phyloP scores from a whole-genome alignment of 2,329 filamentous ascomycete species.

The Fusarium solani-melongenae region DNA sequence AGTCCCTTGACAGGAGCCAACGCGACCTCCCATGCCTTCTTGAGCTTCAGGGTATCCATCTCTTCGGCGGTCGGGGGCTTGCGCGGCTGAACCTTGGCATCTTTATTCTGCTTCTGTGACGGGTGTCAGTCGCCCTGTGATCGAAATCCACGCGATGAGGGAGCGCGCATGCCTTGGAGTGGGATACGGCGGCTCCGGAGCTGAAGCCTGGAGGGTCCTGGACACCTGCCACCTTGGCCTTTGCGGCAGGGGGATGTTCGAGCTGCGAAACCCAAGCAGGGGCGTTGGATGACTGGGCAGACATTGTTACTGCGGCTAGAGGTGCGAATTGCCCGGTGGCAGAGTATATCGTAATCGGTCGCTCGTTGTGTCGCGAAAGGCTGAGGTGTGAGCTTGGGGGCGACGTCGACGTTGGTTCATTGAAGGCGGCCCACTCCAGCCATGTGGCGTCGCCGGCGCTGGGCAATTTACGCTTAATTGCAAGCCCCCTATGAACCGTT shows the following conservation, averaged over 20 bases:
- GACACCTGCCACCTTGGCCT: constrained; percentile 74
- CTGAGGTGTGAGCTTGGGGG: constrained; percentile 25
- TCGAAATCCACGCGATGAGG: background rate
- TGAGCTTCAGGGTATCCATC: constrained; percentile 95
- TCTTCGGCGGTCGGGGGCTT: constrained; percentile 81
- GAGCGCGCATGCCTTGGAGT: constrained; percentile 64
- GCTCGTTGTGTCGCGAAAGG: constrained; percentile 11
- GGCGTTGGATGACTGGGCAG: constrained; percentile 49
- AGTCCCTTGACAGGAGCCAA: constrained; percentile 92
- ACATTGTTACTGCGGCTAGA: constrained; percentile 13
- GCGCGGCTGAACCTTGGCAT: constrained; percentile 63
- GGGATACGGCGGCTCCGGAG: constrained; percentile 57
- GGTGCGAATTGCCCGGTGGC: background rate
- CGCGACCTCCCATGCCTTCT: constrained; percentile 98
- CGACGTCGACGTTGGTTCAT: constrained; percentile 27
- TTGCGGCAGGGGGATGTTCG: constrained; percentile 73
- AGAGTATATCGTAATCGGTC: background rate
- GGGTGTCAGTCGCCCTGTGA: constrained; percentile 8
- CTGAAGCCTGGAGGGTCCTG: constrained; percentile 89
- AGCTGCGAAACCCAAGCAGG: constrained; percentile 89
- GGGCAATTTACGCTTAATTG: constrained; percentile 43
- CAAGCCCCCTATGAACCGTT: constrained; percentile 33
- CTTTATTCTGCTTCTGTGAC: constrained; percentile 62
- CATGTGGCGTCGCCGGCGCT: constrained; percentile 21
- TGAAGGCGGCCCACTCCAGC: constrained; percentile 27